Conservation (phyloP, 179 eudicot species). For the Silene coronaria region DNA sequence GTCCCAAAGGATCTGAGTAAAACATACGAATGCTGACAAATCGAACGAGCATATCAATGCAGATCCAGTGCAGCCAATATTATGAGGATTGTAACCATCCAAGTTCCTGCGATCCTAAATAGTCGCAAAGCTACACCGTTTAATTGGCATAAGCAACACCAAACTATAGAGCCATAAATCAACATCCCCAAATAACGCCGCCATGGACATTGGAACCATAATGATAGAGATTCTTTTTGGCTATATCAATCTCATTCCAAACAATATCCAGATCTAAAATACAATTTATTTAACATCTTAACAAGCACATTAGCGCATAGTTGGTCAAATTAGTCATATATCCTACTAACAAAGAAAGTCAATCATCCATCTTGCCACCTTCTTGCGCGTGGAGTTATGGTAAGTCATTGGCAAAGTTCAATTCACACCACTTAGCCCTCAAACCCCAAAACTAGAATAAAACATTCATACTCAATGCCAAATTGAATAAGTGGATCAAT, state of each 20-base stretch:
- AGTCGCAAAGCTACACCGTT: neutral
- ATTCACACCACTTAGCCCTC: neutral
- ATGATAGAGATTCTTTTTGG: neutral
- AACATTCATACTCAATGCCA: neutral
- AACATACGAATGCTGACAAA: neutral
- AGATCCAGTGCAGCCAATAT: too few relatives aligned
- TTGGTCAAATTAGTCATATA: neutral
- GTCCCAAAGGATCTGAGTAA: neutral
- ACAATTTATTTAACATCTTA: neutral
- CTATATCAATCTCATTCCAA: neutral
- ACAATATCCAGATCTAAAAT: neutral
- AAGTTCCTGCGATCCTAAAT: neutral
- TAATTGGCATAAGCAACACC: neutral
- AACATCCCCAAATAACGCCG: neutral
- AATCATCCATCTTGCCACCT: neutral
- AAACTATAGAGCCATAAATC: neutral
- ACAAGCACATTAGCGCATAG: too few relatives aligned
- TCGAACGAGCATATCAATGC: too few relatives aligned
- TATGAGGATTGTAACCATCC: too few relatives aligned
- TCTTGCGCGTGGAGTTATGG: neutral
- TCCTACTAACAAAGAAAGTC: neutral
- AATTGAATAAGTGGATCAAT: neutral
- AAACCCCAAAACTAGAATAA: neutral
- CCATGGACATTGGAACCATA: neutral
- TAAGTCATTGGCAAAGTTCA: neutral